These are phyloP conservation scores for Metschnikowia arizonensis DNA, from an alignment of 805 yeast species.

Conservation along the genomic window DNA sequence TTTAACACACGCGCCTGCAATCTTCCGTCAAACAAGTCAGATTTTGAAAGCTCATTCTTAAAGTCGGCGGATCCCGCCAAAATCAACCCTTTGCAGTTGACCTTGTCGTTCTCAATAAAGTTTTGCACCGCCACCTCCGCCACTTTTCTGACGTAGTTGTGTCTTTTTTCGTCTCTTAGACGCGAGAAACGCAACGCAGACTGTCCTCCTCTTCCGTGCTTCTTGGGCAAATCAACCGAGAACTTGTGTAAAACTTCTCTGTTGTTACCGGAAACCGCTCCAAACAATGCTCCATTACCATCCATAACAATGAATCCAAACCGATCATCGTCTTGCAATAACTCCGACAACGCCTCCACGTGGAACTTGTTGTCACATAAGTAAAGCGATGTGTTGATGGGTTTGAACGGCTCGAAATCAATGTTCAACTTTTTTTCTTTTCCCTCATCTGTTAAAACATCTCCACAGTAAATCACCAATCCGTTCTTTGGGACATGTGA, in stretches of 20 bases:
- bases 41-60: constrained; percentile 87
- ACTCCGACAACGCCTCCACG: constrained; percentile 92
- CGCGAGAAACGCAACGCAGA: constrained; percentile 99
- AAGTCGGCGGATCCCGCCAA: constrained; percentile 99
- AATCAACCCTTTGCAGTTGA: constrained; percentile 88
- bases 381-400: constrained; percentile 92
- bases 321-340: constrained; percentile 90
- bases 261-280: constrained; percentile 93
- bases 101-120: constrained; percentile 92
- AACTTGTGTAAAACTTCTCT: constrained; percentile 95
- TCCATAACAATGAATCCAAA: constrained; percentile 99
- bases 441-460: constrained; percentile 93
- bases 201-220: constrained; percentile 99
- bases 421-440: constrained; percentile 95
- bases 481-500: constrained; percentile 91
- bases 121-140: constrained; percentile 98
- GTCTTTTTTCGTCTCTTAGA: constrained; percentile 98
- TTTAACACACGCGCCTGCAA: constrained; percentile 81
- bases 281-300: constrained; percentile 97
- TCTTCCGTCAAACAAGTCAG: constrained; percentile 91
- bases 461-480: constrained; percentile 96
- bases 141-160: constrained; percentile 95
- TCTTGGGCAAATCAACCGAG: constrained; percentile 94
- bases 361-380: constrained; percentile 98
- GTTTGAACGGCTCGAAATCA: constrained; percentile 98